Conservation (phyloP, 345 rosid genomes). For the Jatropha curcas region DNA sequence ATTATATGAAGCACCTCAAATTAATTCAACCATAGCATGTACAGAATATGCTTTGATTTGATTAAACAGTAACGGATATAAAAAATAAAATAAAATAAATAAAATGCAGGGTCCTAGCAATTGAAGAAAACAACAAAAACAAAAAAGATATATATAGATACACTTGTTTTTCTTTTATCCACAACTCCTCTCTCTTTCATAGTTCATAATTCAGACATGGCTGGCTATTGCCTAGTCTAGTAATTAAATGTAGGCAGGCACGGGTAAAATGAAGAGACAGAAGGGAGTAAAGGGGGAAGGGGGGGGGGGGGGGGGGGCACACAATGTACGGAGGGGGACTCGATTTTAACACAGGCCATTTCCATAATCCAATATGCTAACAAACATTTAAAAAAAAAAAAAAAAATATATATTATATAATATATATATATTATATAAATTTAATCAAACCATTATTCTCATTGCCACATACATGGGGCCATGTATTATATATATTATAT, state of each 20-base stretch:
- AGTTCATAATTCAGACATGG: neutral
- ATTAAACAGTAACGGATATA: constrained; percentile 24
- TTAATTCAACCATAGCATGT: neutral
- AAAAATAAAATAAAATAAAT: constrained; percentile 18
- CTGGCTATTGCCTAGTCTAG: constrained; percentile 15
- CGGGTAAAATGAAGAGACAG: constrained; percentile 24
- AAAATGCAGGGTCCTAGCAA: constrained; percentile 2
- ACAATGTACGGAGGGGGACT: constrained; percentile 42
- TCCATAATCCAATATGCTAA: too few species aligned
- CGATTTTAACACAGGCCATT: constrained; percentile 33
- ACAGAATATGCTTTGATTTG: constrained; percentile 26
- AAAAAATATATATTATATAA: too few species aligned
- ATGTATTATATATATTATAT: too few species aligned
- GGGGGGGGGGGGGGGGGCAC: constrained; percentile 25
- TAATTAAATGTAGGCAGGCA: constrained; percentile 12
- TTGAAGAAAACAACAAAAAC: constrained; percentile 1
- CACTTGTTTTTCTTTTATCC: constrained; percentile 21
- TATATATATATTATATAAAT: too few species aligned
- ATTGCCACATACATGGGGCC: too few species aligned
- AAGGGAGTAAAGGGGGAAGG: too few species aligned
- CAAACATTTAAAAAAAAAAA: too few species aligned
- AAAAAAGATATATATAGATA: neutral
- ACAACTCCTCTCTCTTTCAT: neutral
- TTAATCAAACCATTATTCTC: too few species aligned
- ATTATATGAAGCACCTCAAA: neutral